Percentiles rank a stretch among this genome's conserved stretches.
phyloP scores from a whole-genome alignment of 164 flowering plant genomes.

The Protea cynaroides region DNA sequence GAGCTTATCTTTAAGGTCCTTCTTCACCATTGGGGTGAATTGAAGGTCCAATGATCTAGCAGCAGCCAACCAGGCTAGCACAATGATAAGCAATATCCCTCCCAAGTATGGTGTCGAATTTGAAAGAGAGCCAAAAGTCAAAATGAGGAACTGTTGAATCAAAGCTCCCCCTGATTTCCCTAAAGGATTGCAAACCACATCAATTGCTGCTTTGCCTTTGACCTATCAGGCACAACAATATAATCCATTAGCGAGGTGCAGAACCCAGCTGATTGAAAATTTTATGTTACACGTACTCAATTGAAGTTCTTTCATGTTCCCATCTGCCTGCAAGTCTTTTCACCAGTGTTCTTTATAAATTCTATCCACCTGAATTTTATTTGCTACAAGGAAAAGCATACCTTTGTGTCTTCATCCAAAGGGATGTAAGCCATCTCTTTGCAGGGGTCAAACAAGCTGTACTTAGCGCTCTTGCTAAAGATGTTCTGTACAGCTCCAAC shows the following conservation, averaged over 20 bases:
- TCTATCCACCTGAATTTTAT: background rate
- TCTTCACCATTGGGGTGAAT: conserved; percentile 23
- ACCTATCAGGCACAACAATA: conserved; percentile 8
- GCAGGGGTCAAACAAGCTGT: conserved; percentile 30
- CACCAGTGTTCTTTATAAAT: background rate
- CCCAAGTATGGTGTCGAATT: conserved; percentile 28
- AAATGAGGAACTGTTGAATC: conserved; percentile 25
- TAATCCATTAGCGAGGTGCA: conserved; percentile 5
- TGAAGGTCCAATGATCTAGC: conserved; percentile 24
- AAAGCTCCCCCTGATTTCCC: conserved; percentile 31
- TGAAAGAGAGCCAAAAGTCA: conserved; percentile 24
- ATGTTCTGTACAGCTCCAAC: conserved; percentile 28
- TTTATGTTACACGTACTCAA: too few relatives aligned
- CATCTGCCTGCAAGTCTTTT: background rate
- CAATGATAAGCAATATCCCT: conserved; percentile 18
- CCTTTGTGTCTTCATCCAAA: conserved; percentile 30
- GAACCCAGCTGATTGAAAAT: too few relatives aligned
- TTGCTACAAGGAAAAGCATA: conserved; percentile 1
- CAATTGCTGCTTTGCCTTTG: conserved; percentile 32
- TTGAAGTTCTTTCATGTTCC: too few relatives aligned
- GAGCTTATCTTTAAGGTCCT: conserved; percentile 24
- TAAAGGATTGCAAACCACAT: conserved; percentile 28
- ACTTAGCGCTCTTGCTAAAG: conserved; percentile 30
- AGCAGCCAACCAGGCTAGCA: conserved; percentile 24
- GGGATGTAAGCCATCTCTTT: conserved; percentile 34